Percentiles rank a stretch among this genome's conserved stretches.
Conservation (phyloP, 108 stramenopile species). For the Fragilariopsis cylindrus region DNA sequence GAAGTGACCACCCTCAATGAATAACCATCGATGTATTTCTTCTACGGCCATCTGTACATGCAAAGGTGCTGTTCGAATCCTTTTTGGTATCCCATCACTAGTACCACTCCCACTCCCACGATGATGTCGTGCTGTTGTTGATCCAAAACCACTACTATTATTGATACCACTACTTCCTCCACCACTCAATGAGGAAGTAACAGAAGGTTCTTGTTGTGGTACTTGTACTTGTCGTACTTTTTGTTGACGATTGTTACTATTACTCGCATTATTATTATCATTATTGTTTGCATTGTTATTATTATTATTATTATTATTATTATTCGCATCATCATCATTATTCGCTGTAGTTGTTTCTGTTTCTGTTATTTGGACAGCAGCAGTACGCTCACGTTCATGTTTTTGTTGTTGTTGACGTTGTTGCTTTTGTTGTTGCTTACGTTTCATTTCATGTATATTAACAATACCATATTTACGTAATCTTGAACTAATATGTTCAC, state of each 20-base stretch:
- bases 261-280: not conserved
- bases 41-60: conserved; percentile 18
- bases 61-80: not conserved
- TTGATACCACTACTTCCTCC: not conserved
- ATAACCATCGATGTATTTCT: conserved; percentile 27
- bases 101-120: too few relatives aligned
- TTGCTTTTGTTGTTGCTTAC: not conserved
- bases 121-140: too few relatives aligned
- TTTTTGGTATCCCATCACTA: not conserved
- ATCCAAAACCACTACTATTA: not conserved
- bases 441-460: conserved; percentile 1
- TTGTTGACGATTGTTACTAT: not conserved
- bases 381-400: not conserved
- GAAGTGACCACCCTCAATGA: conserved; percentile 28
- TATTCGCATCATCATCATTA: not conserved
- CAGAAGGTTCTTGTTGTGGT: not conserved
- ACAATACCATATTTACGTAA: not conserved
- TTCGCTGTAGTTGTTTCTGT: not conserved
- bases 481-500: not conserved
- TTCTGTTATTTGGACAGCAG: not conserved
- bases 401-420: too few relatives aligned
- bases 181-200: not conserved
- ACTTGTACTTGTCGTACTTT: too few relatives aligned
- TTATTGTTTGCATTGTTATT: too few relatives aligned
- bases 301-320: not conserved